Evolutionary conservation across 306 rosid species (phyloP).

Genomic region (Dryas octopetala): DNA sequence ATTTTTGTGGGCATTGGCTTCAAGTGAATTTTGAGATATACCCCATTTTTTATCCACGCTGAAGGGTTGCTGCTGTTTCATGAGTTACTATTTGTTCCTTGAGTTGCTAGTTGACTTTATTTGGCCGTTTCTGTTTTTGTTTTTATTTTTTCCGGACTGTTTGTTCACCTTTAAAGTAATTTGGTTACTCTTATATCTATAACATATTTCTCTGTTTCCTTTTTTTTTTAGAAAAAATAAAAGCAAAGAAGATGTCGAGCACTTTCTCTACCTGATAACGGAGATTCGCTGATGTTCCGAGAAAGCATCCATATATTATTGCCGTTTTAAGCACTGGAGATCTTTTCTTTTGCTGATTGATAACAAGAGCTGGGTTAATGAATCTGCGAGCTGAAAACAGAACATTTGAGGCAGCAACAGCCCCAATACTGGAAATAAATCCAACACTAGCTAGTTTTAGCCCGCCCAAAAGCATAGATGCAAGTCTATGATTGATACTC

Average conservation of each 20-base stretch:
- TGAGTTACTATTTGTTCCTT: background rate
- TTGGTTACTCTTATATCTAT: no score
- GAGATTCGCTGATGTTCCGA: conserved; percentile 84
- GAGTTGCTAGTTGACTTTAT: background rate
- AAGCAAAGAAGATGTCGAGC: conserved; percentile 1
- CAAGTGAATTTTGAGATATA: background rate
- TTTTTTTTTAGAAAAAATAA: background rate
- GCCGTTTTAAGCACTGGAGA: conserved; percentile 90
- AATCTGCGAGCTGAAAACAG: conserved; percentile 54
- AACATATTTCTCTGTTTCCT: background rate
- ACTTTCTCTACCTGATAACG: conserved; percentile 79
- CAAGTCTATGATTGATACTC: conserved; percentile 77
- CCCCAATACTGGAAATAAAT: conserved; percentile 85
- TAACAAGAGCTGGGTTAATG: conserved; percentile 55
- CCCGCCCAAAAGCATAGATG: conserved; percentile 89
- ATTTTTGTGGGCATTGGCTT: background rate
- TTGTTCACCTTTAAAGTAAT: no score
- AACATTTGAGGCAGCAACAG: conserved; percentile 80
- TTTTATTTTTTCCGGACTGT: background rate
- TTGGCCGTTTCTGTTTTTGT: background rate
- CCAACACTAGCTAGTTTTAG: conserved; percentile 87
- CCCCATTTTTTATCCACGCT: background rate
- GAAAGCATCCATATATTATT: conserved; percentile 58
- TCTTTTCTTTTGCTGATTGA: conserved; percentile 52
- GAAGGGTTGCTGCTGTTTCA: background rate